Conservation (phyloP, 2,329 filamentous ascomycete species). For the Neonectria coccinea region DNA sequence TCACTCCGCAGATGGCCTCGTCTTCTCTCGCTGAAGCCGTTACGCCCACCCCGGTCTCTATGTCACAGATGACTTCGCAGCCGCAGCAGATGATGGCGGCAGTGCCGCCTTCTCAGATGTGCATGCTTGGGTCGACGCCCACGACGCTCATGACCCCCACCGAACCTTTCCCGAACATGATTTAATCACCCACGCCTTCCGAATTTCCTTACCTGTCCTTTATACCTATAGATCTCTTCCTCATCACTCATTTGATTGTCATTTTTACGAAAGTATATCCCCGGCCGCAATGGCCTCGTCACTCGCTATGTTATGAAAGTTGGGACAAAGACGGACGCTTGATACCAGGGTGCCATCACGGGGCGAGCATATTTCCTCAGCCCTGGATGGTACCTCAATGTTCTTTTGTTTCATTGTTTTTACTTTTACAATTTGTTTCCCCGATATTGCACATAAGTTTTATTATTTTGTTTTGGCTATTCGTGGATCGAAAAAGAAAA, state of each 20-base stretch:
- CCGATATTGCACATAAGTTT: conserved; percentile 22
- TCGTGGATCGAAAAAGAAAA: conserved; percentile 29
- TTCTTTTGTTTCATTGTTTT: conserved; percentile 39
- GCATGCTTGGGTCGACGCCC: conserved; percentile 40
- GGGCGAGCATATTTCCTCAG: conserved; percentile 22
- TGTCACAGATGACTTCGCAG: conserved; percentile 46
- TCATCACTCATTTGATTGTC: conserved; percentile 34
- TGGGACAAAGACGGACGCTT: conserved; percentile 41
- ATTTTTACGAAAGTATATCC: conserved; percentile 41
- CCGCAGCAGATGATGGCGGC: conserved; percentile 43
- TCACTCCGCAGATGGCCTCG: conserved; percentile 45
- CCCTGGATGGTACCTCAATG: conserved; percentile 30
- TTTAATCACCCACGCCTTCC: conserved; percentile 40
- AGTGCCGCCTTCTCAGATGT: conserved; percentile 36
- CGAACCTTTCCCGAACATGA: conserved; percentile 47
- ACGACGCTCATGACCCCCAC: conserved; percentile 40
- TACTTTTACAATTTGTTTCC: conserved; percentile 9
- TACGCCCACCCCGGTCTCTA: conserved; percentile 44
- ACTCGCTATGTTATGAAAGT: conserved; percentile 45
- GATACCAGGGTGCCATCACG: conserved; percentile 42
- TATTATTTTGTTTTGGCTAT: conserved; percentile 26
- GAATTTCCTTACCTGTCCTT: conserved; percentile 32
- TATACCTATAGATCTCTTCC: conserved; percentile 30
- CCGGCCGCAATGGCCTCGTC: conserved; percentile 40
- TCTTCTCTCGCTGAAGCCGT: conserved; percentile 40